These are phyloP conservation scores for Mortierella sp. DNA, from an alignment of 371 early-diverging fungal species.

Conservation along the genomic window DNA sequence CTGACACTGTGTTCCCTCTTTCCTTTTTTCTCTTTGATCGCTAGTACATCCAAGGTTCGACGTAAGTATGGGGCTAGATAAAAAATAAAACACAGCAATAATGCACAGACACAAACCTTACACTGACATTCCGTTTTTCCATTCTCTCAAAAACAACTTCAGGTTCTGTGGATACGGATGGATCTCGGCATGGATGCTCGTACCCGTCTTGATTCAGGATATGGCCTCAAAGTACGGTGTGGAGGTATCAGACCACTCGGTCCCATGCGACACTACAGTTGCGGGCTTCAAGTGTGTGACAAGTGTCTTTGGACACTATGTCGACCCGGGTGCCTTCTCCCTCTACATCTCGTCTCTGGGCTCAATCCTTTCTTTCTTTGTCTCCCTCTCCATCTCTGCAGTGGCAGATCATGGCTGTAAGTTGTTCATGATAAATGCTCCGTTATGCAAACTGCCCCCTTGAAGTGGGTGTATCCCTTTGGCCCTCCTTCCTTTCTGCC, in stretches of 20 bases:
- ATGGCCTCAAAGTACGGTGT: conserved; percentile 44
- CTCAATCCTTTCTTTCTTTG: conserved; percentile 36
- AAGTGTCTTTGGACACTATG: conserved; percentile 28
- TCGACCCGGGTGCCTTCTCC: conserved; percentile 53
- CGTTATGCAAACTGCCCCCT: not conserved
- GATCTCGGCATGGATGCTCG: conserved; percentile 22
- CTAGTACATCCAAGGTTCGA: conserved; percentile 46
- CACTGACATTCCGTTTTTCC: not conserved
- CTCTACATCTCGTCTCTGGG: conserved; percentile 50
- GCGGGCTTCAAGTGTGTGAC: conserved; percentile 43
- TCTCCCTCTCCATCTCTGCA: conserved; percentile 45
- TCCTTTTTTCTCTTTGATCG: not conserved
- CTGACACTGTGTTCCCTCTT: not conserved
- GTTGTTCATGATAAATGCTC: not conserved
- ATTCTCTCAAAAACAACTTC: not conserved
- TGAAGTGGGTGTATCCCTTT: not conserved
- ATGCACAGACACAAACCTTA: too few relatives aligned
- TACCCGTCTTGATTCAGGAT: conserved; percentile 47
- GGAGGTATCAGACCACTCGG: conserved; percentile 23
- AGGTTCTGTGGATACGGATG: conserved; percentile 48
- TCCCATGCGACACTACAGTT: conserved; percentile 39
- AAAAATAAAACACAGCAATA: too few relatives aligned
- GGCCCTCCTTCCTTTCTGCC: not conserved
- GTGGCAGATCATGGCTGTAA: conserved; percentile 57
- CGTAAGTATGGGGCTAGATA: too few relatives aligned